These are phyloP conservation scores for Saccharomycopsis javanensis DNA, from an alignment of 805 yeast species.

Conservation along the genomic window DNA sequence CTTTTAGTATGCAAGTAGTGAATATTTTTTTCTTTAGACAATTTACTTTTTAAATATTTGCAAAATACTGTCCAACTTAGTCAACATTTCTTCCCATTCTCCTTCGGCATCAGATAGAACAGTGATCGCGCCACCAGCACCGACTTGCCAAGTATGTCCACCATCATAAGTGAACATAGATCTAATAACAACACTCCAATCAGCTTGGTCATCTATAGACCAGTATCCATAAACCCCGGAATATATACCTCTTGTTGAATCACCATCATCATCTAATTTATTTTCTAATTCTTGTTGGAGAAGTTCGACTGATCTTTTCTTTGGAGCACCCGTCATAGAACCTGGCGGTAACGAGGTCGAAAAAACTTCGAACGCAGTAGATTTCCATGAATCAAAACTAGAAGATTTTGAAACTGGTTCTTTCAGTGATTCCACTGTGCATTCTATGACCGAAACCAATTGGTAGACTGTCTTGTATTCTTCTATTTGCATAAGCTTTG, in stretches of 20 bases:
- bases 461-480: slow-evolving; percentile 89
- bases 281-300: slow-evolving; percentile 37
- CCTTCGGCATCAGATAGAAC: slow-evolving; percentile 72
- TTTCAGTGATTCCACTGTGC: slow-evolving; percentile 32
- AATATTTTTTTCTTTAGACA: too few species aligned
- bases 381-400: slow-evolving; percentile 22
- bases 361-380: slow-evolving; percentile 70
- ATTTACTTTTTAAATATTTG: slow-evolving; percentile 42
- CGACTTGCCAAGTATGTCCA: slow-evolving; percentile 59
- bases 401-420: too few species aligned
- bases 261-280: slow-evolving; percentile 26
- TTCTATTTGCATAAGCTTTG: slow-evolving; percentile 82
- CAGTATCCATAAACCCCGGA: slow-evolving; percentile 96
- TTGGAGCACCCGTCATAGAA: slow-evolving; percentile 99
- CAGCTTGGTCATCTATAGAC: slow-evolving; percentile 79
- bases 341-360: slow-evolving; percentile 88
- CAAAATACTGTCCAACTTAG: slow-evolving; percentile 71
- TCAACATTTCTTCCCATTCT: slow-evolving; percentile 87
- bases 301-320: slow-evolving; percentile 81
- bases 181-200: slow-evolving; percentile 93
- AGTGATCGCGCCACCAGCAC: slow-evolving; percentile 98
- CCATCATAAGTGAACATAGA: slow-evolving; percentile 58
- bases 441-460: slow-evolving; percentile 80
- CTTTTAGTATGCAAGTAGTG: not conserved
- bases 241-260: slow-evolving; percentile 58